Conservation (phyloP, 371 early-diverging fungal species). For the Chytridium lagenaria region DNA sequence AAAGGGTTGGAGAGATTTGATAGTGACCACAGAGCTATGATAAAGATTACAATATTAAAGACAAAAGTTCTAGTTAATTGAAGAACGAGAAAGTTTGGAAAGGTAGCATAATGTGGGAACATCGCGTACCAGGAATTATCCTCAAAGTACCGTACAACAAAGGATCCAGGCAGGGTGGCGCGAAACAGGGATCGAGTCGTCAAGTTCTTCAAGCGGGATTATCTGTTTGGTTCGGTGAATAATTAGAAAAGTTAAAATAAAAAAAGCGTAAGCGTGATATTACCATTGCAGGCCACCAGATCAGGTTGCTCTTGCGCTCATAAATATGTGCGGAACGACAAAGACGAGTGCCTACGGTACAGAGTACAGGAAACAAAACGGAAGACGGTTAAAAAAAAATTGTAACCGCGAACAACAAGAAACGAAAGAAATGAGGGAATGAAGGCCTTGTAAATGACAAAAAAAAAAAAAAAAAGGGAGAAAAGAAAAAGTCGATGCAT, state of each 20-base stretch:
- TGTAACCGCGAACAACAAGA: no score
- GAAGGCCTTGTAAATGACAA: not conserved
- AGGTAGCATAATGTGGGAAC: not conserved
- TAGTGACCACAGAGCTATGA: conserved; percentile 14
- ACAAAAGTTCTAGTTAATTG: not conserved
- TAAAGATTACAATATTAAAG: no score
- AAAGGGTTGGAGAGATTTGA: conserved; percentile 13
- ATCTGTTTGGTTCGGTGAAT: not conserved
- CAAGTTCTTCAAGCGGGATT: conserved; percentile 7
- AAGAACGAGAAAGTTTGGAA: not conserved
- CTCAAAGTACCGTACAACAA: conserved; percentile 22
- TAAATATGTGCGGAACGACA: conserved; percentile 19
- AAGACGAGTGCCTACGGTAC: not conserved
- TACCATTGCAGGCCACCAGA: conserved; percentile 24
- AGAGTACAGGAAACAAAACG: not conserved
- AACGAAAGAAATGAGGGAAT: no score
- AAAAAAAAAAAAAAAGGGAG: not conserved
- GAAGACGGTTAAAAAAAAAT: no score
- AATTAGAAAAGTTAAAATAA: not conserved
- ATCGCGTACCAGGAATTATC: conserved; percentile 11
- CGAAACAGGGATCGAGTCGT: conserved; percentile 10
- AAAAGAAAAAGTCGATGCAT: not conserved
- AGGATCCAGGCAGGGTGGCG: conserved; percentile 2
- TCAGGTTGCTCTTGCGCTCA: conserved; percentile 13
- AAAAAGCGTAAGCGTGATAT: not conserved